Base-by-base conservation (phyloP, 208 protist genomes). In the Leishmania tarentolae region DNA sequence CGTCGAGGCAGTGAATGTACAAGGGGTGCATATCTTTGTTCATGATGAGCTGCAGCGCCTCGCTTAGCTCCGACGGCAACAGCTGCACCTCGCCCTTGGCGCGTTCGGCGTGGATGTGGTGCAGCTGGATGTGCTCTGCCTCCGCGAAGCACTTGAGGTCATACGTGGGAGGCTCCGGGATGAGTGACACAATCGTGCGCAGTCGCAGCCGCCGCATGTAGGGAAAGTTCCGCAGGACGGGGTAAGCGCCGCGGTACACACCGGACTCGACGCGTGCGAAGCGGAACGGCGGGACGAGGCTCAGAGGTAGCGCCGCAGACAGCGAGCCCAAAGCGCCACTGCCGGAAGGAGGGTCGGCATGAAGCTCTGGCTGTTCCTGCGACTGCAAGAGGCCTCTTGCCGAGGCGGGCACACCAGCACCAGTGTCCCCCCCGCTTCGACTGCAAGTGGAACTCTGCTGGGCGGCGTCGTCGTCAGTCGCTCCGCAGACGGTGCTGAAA, bases 1-100 rank as follows among this genome's bases (percentile, higher is more conserved):
- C 95, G 73, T 98, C 95, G 31, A 98, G 91, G 79, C 95, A 98
- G 87, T 98, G 95, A 37, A 97, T 76, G 83, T 95, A 96, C 31
- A 96, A 52, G 5, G 93, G 93, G 85, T 97, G 90, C 35, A 75
- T 74, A 44, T 94, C 87, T 6, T 65, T 80, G 79, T 92, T 83
- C 31, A 96, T 83, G 17, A 97, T 57, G 11, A 94, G 56, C 59
- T 93, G 81, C 66, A 97, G 82, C 59, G 90, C 91, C 57, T 87
- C 84, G 77, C 75, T 89, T 66, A 98, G 78, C 79, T 95, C 89
- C 3, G 86, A 90, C 57, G 93, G 92, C 42, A 94, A 80, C n/a
- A 97, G 91, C 79, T 95, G 91, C 61, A 88, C 87, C 69, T 96
- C 90, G 40, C 88, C 94, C 85, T 97, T 97, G 66, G 91, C 92